These are phyloP conservation scores for Fulvia fulva DNA, from an alignment of 2,329 filamentous ascomycete species.

Conservation along the genomic window DNA sequence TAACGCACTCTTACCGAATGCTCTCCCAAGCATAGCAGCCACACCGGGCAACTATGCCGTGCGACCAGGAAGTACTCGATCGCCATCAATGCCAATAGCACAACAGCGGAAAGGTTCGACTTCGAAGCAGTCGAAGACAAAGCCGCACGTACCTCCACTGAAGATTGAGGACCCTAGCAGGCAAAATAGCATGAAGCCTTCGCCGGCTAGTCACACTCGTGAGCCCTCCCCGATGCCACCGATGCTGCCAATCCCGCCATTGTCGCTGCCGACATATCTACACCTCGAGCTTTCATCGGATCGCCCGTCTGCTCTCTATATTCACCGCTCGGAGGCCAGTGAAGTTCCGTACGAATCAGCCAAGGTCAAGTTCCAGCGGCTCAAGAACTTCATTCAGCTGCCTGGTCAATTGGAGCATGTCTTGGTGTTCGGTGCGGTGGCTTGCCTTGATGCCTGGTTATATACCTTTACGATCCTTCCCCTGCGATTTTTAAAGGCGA, in stretches of 20 bases:
- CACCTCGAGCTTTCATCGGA: conserved; percentile 61
- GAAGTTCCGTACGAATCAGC: conserved; percentile 86
- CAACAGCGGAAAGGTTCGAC: conserved; percentile 15
- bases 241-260: conserved; percentile 56
- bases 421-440: conserved; percentile 80
- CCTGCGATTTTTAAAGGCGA: conserved; percentile 76
- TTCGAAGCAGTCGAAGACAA: conserved; percentile 11
- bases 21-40: conserved; percentile 6
- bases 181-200: conserved; percentile 30
- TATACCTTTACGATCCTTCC: conserved; percentile 96
- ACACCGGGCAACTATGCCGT: conserved; percentile 2
- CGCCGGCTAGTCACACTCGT: conserved; percentile 31
- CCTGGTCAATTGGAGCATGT: conserved; percentile 79
- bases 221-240: conserved; percentile 46
- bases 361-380: conserved; percentile 82
- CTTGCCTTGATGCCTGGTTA: conserved; percentile 92
- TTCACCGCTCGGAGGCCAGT: conserved; percentile 53
- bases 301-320: conserved; percentile 59
- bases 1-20: conserved; percentile 1
- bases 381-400: conserved; percentile 82
- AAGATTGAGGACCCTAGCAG: conserved; percentile 30
- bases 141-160: conserved; percentile 16
- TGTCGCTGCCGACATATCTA: conserved; percentile 63
- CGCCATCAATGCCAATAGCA: conserved; percentile 7
- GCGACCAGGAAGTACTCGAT: conserved; percentile 5